Evolutionary conservation across 768 basidiomycete genomes (phyloP).

Genomic region (Suillus paluster): DNA sequence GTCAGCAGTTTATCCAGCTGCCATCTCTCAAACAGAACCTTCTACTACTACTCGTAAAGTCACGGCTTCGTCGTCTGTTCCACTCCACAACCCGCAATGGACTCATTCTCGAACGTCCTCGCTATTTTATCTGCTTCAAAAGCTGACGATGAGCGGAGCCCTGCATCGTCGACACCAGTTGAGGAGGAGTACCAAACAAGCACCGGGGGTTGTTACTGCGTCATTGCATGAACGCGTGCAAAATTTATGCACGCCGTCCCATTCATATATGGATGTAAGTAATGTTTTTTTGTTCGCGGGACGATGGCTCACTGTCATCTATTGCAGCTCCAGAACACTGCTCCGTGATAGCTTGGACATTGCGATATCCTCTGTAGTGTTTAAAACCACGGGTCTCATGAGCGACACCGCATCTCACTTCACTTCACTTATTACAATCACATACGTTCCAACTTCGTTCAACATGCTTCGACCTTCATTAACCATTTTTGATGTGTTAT

Average conservation of each 20-base stretch:
- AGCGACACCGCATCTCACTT: not conserved
- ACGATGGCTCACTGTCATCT: not conserved
- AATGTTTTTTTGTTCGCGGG: not conserved
- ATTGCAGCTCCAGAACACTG: not conserved
- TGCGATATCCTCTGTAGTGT: not conserved
- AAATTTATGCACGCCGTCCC: not conserved
- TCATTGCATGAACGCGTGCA: not conserved
- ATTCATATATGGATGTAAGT: not conserved
- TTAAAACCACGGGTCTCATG: not conserved
- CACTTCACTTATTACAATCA: not conserved
- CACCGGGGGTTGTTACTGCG: not conserved
- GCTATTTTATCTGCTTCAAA: not conserved
- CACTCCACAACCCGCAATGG: not conserved
- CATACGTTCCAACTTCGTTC: slow-evolving; percentile 1
- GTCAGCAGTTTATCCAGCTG: not conserved
- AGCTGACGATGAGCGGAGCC: not conserved
- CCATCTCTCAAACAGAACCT: not conserved
- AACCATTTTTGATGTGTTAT: not conserved
- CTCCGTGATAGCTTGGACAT: not conserved
- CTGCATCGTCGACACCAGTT: not conserved
- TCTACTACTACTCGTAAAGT: not conserved
- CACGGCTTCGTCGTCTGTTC: not conserved
- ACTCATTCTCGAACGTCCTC: not conserved
- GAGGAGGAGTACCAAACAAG: not conserved
- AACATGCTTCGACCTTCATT: not conserved